Conservation (phyloP, 768 basidiomycete genomes). For the Rhizopogon vesiculosus region DNA sequence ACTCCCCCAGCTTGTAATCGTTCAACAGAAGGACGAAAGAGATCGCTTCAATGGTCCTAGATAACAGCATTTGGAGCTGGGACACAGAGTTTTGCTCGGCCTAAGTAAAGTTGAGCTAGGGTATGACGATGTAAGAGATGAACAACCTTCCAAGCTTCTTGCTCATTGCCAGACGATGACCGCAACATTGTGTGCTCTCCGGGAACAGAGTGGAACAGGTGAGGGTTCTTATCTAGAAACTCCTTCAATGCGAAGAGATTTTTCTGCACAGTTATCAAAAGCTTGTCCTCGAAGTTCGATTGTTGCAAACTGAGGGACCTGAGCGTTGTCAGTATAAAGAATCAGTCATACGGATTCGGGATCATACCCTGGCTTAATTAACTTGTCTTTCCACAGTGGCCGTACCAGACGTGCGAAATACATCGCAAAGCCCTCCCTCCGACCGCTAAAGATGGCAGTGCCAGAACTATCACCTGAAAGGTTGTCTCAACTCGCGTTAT, state of each 20-base stretch:
- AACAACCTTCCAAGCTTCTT: slow-evolving; percentile 84
- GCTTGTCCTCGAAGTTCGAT: slow-evolving; percentile 58
- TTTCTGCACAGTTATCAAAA: slow-evolving; percentile 68
- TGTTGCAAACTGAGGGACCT: slow-evolving; percentile 46
- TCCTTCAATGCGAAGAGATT: slow-evolving; percentile 75
- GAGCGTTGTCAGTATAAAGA: not conserved
- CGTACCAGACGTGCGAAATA: slow-evolving; percentile 84
- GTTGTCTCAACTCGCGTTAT: not conserved
- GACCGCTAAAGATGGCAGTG: slow-evolving; percentile 76
- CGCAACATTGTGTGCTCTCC: slow-evolving; percentile 61
- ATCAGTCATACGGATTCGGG: not conserved
- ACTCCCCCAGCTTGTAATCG: slow-evolving; percentile 85
- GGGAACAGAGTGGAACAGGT: slow-evolving; percentile 79
- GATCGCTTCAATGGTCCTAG: slow-evolving; percentile 88
- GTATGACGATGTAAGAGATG: not conserved
- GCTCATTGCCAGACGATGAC: slow-evolving; percentile 54
- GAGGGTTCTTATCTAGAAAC: slow-evolving; percentile 76
- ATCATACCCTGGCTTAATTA: slow-evolving; percentile 61
- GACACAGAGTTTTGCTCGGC: slow-evolving; percentile 80
- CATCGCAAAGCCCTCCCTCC: slow-evolving; percentile 83
- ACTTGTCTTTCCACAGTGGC: slow-evolving; percentile 81
- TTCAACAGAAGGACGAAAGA: slow-evolving; percentile 89
- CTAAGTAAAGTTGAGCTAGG: slow-evolving; percentile 32
- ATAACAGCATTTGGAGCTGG: slow-evolving; percentile 70
- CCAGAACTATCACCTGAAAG: slow-evolving; percentile 60